Base-by-base conservation (phyloP, 495 filamentous ascomycete genomes). In the Zalerion maritima region DNA sequence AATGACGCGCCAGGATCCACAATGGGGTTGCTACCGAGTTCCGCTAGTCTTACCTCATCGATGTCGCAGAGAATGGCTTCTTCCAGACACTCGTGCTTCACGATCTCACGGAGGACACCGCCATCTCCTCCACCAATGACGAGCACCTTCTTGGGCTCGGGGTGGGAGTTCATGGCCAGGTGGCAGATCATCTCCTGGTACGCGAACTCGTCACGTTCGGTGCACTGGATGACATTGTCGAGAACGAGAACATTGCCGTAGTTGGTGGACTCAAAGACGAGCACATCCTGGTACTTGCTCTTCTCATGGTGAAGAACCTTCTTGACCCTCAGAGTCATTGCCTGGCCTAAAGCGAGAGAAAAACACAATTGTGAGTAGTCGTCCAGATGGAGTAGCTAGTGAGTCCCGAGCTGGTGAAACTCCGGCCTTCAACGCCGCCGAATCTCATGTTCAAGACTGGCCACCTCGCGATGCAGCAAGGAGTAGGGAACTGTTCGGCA, bases 141-240 rank as follows among this genome's bases (percentile, higher is more conserved):
- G 21, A 99, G 75, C 29, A 96, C 86, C 63, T 85, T 87, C 75
- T 94, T 85, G 44, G 89, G 89, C 64, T 89, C 72, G 40, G 87
- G 91, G 71, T 96, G 89, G 14, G 89, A 82, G 71, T 91, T 91
- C 81, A 99, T 86, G 58, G 83, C 89, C 30, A 96, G 70, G 60
- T 99, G 85, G 35, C 89, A 83, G 62, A 99, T 99, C 89, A 99
- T 99, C 73, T 99, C 91, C 64, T 99, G 91, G 73, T 96, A 96
- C 60, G 82, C 77, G 69, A 96, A 96, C 66, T 99, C 91, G 52
- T 99, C 91, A 23, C 85, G 71, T 73, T 96, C 89, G 33, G 89
- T 94, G 67, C 76, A 84, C 61, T 96, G 89, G 57, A 99, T 94
- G 52, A 93, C 89, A 50, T 94, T 94, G 69, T 99, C 89, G 21